phyloP scores from a whole-genome alignment of 2,329 filamentous ascomycete genomes.

The Thelonectria discophora region DNA sequence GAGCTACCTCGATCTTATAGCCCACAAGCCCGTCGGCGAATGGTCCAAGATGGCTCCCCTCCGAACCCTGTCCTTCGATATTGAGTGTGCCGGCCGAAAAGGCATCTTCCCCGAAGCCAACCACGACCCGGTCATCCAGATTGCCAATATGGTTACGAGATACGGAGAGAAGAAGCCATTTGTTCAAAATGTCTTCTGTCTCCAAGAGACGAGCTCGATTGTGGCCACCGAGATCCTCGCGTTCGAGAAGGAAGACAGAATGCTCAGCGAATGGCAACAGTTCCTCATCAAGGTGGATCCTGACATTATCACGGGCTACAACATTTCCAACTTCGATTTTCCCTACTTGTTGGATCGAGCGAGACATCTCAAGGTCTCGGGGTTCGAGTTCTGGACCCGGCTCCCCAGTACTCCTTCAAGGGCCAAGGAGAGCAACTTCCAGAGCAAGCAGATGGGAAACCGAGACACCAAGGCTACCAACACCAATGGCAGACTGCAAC shows the following conservation, averaged over 20 bases:
- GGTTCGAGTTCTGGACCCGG: conserved; percentile 89
- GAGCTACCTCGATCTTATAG: conserved; percentile 82
- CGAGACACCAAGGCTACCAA: conserved; percentile 95
- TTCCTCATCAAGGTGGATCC: conserved; percentile 92
- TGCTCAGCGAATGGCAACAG: conserved; percentile 92
- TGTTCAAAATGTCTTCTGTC: conserved; percentile 93
- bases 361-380: conserved; percentile 78
- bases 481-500: conserved; percentile 89
- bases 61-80: conserved; percentile 94
- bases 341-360: conserved; percentile 93
- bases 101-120: conserved; percentile 96
- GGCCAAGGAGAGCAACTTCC: conserved; percentile 84
- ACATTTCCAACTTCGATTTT: conserved; percentile 98
- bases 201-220: conserved; percentile 91
- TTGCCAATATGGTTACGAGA: conserved; percentile 92
- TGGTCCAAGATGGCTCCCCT: conserved; percentile 99
- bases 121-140: conserved; percentile 94
- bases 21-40: conserved; percentile 88
- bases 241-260: conserved; percentile 81
- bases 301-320: conserved; percentile 98
- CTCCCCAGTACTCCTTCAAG: conserved; percentile 75
- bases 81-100: conserved; percentile 97
- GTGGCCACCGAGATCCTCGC: conserved; percentile 93
- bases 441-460: conserved; percentile 98
- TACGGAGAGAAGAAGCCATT: conserved; percentile 98